Base-by-base conservation (phyloP, 225 moss, liverwort and hornwort genomes). In the Takakia lepidozioides region DNA sequence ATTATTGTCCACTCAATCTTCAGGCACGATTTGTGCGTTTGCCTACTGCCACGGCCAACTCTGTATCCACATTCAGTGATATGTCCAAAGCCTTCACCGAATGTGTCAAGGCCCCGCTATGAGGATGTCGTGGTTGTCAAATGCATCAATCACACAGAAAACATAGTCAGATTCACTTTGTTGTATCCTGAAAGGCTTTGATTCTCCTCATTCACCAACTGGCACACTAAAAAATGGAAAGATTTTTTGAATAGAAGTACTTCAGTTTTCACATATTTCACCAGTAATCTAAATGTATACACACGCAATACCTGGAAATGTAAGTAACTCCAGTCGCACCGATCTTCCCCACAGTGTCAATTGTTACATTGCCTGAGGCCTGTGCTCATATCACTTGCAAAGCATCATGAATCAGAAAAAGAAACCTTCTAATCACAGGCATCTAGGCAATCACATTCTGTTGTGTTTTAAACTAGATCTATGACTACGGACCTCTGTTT, bases 291-390 rank as follows among this genome's bases (percentile, higher is more conserved):
- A 43, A 43, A 43, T 11, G 11, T 8, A 43, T 22, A 23, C 48
- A 48, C 48, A 54, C 9, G 15, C 3, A 5, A 49, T 53, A 84
- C 91, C 91, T 81, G 8, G 85, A 98, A 63, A 91, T 83, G 51
- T 42, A 91, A 7, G 81, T 91, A 25, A 98, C 91, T 25, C 85
- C 78, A 49, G 91, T 87, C 3, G 81, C 77, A 52, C 98, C 85
- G 37, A 98, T 91, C 62, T 62, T 62, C 44, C 71, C 65, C 3
- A 91, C 78, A 6, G 98, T 78, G 19, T 78, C 74, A 46, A 98
- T 63, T 11, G 85, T 77, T 25, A 98, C 98, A 66, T 98, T 98
- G 27, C 91, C 87, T 37, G 91, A 98, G 19, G 98, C 98, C 82
- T 87, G 72, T 36, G 37, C 16, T 52, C 15, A 43, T 62, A 29